These are phyloP conservation scores for Acrocalymma vagum DNA, from an alignment of 2,329 filamentous ascomycete species.

Conservation along the genomic window DNA sequence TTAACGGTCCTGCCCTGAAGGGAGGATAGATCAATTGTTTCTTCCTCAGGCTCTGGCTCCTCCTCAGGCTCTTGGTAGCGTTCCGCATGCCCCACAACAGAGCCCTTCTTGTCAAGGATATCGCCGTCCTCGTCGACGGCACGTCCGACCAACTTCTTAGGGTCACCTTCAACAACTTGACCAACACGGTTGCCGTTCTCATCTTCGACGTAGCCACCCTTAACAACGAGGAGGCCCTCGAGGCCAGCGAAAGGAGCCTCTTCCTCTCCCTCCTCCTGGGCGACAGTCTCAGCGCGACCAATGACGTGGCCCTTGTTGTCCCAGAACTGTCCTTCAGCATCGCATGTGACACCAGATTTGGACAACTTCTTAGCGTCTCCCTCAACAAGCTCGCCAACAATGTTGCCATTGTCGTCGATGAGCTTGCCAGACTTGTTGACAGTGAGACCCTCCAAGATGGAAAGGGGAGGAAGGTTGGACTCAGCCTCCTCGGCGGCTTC, in stretches of 20 bases:
- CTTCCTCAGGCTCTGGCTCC: constrained; percentile 53
- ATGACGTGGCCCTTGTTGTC: constrained; percentile 63
- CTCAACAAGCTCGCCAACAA: constrained; percentile 60
- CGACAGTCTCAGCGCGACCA: constrained; percentile 58
- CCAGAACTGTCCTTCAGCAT: constrained; percentile 61
- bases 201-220: constrained; percentile 59
- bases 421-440: constrained; percentile 62
- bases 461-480: constrained; percentile 55
- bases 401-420: constrained; percentile 54
- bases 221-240: constrained; percentile 59
- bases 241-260: constrained; percentile 60
- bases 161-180: constrained; percentile 58
- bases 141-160: constrained; percentile 61
- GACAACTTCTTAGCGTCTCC: constrained; percentile 63
- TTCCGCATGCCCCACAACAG: constrained; percentile 61
- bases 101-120: constrained; percentile 63
- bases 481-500: constrained; percentile 43
- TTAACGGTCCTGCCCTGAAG: constrained; percentile 58
- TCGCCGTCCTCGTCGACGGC: constrained; percentile 62
- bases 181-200: constrained; percentile 61
- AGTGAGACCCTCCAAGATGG: constrained; percentile 57
- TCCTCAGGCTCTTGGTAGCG: constrained; percentile 72
- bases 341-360: constrained; percentile 55
- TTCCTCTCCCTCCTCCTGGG: constrained; percentile 56
- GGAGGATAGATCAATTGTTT: constrained; percentile 55